Base-by-base conservation (phyloP, 2,329 filamentous ascomycete species). In the Paramyrothecium sp. region DNA sequence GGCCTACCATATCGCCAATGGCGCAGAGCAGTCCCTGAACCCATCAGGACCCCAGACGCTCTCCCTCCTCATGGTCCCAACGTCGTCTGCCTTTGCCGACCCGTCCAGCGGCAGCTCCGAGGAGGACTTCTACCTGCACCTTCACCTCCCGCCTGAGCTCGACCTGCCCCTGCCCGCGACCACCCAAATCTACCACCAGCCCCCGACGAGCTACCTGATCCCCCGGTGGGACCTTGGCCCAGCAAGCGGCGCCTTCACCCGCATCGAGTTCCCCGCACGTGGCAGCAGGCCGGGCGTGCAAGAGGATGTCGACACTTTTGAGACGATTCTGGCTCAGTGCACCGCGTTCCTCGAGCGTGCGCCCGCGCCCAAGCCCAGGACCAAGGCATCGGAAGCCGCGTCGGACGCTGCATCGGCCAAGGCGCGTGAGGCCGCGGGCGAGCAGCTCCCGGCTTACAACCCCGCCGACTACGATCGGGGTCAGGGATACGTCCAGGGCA, bases 281-380 rank as follows among this genome's bases (percentile, higher is more conserved):
- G 91, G 91, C 20, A 86, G 81, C 59, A 87, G 90, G 34, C 80
- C 84, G 34, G 89, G 90, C 23, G 84, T 90, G 1, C 92, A 97
- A 72, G 93, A 98, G 71, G 94, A 97, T 71, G 82, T 96, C 47
- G 92, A 97, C 70, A 98, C 94, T 1, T 98, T 97, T 68, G 94
- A 98, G 79, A 97, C 94, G 3, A 98, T 98, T 62, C 82, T 98
- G 53, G 94, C 94, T n/a, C 92, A 98, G 75, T 98, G 94, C 74
- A 98, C 94, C 2, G 91, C 94, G 2, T 98, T 99, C 72, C 84
- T 97, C 4, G 94, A 98, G 73, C 87, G 92, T 49, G 89, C 91
- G 11, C 81, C 88, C 46, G 86, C 90, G 7, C 87, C 84, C 11
- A 77, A 73, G 61, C 60, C 69, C 26, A 65, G 64, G 59, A 65